A percentile compares a stretch with the other conserved stretches of the same genome.
Evolutionary conservation across 176 grass and related monocot genomes (phyloP).

Genomic region (Leersia perrieri): DNA sequence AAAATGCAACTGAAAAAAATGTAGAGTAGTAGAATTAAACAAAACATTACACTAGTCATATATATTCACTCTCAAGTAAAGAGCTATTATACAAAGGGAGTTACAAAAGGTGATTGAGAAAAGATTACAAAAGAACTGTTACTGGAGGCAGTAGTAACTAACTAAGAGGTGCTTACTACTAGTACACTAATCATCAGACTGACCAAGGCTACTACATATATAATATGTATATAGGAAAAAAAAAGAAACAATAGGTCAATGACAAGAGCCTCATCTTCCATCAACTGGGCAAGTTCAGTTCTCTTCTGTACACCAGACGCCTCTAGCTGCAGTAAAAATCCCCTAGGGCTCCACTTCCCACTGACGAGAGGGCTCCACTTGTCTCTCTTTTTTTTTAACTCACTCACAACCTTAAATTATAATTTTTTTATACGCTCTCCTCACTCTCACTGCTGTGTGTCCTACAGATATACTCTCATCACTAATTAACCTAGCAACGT

Average conservation of each 20-base stretch:
- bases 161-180: neutral
- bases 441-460: neutral
- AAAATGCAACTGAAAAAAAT: neutral
- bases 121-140: neutral
- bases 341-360: constrained; percentile 51
- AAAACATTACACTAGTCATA: constrained; percentile 10
- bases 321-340: constrained; percentile 57
- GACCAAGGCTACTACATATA: neutral
- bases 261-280: constrained; percentile 48
- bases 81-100: constrained; percentile 4
- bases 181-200: neutral
- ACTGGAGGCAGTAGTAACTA: neutral
- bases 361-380: constrained; percentile 56
- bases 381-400: neutral
- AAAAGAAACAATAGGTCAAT: constrained; percentile 20
- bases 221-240: neutral
- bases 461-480: neutral
- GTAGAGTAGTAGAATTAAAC: neutral
- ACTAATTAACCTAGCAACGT: neutral
- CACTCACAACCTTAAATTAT: neutral
- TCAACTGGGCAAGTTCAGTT: constrained; percentile 31
- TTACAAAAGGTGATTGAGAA: neutral
- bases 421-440: neutral
- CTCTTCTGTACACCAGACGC: constrained; percentile 44
- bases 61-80: constrained; percentile 21